A percentile compares a stretch with the other conserved stretches of the same genome.
Evolutionary conservation across 2,329 filamentous ascomycete genomes (phyloP).

Genomic region (Chaetoscypha palmicola): DNA sequence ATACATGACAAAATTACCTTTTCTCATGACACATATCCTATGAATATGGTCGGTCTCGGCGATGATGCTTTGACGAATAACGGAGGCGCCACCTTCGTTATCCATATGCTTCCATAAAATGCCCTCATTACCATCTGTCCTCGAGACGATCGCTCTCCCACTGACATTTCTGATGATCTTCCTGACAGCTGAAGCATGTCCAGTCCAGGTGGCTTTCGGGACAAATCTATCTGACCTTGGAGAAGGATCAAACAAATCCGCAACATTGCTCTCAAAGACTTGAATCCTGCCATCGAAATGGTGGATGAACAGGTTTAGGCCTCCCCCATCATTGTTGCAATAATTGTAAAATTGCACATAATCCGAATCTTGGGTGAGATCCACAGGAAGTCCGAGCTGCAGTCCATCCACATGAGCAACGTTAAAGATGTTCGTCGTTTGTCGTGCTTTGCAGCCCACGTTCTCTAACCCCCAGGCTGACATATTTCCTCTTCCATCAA

Average conservation of each 20-base stretch:
- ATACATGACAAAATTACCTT: slow-evolving; percentile 75
- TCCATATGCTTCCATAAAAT: slow-evolving; percentile 72
- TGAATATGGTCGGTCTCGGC: slow-evolving; percentile 65
- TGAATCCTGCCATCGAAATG: slow-evolving; percentile 80
- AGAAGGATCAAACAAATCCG: slow-evolving; percentile 71
- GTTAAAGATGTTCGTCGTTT: slow-evolving; percentile 69
- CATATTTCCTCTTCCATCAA: slow-evolving; percentile 81
- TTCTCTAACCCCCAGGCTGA: slow-evolving; percentile 91
- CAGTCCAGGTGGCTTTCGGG: slow-evolving; percentile 67
- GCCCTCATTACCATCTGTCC: slow-evolving; percentile 70
- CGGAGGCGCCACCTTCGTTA: slow-evolving; percentile 42
- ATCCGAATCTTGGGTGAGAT: slow-evolving; percentile 17
- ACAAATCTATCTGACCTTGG: slow-evolving; percentile 52
- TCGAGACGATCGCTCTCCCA: slow-evolving; percentile 72
- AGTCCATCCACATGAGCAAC: slow-evolving; percentile 67
- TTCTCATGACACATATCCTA: slow-evolving; percentile 68
- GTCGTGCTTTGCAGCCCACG: slow-evolving; percentile 62
- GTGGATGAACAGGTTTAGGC: slow-evolving; percentile 70
- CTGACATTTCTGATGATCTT: slow-evolving; percentile 83
- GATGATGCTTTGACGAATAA: slow-evolving; percentile 63
- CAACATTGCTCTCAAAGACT: slow-evolving; percentile 71
- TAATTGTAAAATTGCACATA: slow-evolving; percentile 69
- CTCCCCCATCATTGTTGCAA: slow-evolving; percentile 56
- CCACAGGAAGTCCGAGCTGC: slow-evolving; percentile 36
- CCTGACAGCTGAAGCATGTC: slow-evolving; percentile 71